Conservation (phyloP, 2,329 filamentous ascomycete genomes). For the Trichophyton simii region DNA sequence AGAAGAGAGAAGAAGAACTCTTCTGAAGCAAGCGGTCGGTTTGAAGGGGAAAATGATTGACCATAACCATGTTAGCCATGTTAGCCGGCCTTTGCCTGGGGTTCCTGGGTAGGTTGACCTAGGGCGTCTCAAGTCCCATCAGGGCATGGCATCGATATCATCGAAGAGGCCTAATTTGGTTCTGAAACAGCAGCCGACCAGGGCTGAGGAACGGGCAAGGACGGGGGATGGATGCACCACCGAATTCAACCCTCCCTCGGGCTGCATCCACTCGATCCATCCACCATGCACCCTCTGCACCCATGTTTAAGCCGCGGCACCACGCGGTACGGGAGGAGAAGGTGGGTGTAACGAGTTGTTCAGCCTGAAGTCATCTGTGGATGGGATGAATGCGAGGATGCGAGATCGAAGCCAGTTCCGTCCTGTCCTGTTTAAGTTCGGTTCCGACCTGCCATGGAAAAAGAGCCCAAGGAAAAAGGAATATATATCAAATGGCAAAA, state of each 20-base stretch:
- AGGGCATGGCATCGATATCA: neutral
- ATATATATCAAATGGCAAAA: neutral
- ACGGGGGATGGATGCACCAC: neutral
- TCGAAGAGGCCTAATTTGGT: neutral
- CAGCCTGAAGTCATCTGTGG: neutral
- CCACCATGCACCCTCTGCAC: neutral
- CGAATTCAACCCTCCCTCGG: neutral
- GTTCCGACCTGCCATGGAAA: neutral
- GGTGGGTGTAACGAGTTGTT: neutral
- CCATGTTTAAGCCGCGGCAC: slow-evolving; percentile 1
- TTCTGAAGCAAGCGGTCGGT: slow-evolving; percentile 2
- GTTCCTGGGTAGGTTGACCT: neutral
- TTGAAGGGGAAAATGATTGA: slow-evolving; percentile 3
- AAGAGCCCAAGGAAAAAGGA: neutral
- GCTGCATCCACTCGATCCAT: neutral
- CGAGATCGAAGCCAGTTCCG: neutral
- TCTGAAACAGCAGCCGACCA: slow-evolving; percentile 1
- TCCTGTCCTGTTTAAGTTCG: neutral
- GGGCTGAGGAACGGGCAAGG: neutral
- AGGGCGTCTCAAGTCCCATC: neutral
- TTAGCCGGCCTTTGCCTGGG: neutral
- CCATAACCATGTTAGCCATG: neutral
- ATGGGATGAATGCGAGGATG: neutral
- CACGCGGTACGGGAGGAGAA: neutral
- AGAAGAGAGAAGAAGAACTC: neutral